Evolutionary conservation across 805 yeast species (phyloP), one percentile per base, ranked within the genome.

Genomic region (Starmerella floris): DNA sequence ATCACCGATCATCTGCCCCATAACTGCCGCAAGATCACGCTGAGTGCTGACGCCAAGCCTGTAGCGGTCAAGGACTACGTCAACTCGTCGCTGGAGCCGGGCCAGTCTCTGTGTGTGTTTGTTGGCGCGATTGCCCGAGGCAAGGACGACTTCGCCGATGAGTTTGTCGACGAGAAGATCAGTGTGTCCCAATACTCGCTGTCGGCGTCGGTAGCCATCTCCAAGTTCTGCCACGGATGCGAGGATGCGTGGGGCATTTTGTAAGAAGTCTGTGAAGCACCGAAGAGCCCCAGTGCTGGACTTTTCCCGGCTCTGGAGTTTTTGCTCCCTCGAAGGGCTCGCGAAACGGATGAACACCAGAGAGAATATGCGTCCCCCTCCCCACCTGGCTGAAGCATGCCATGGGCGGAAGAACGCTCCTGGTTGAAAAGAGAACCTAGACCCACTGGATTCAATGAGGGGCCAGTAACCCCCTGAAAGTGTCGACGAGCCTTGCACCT

Each of bases 71-170:
- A 84, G 62, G 95, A 87, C 57, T 87, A 83, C 60, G 87, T 87
- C 31, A 62, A 61, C 16, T 79, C 79, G 45, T 39, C 40, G 28
- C 67, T 91, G 54, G 94, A 77, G 54, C 77, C 76, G 2, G 94
- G 83, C 58, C 95, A 91, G 66, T 82, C 94, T 58, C 78, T 91
- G 54, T 91, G 98, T 70, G 96, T 91, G 23, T 91, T 91, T 63
- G 96, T 91, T 37, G 98, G 98, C 59, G 95, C 98, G 37, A 91
- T 91, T 95, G 98, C 98, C 19, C 78, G 96, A 62, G 98, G 98
- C 58, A 81, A 80, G 60, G 98, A 91, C 64, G 85, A 77, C 54
- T 91, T 91, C 63, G 98, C 98, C 21, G 98, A 91, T 62, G 97
- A 87, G 62, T 88, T 63, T 58, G 94, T 88, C 35, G 97, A 91